Evolutionary conservation across 139 green algal genomes (phyloP).

Genomic region (Chlorella sp.): DNA sequence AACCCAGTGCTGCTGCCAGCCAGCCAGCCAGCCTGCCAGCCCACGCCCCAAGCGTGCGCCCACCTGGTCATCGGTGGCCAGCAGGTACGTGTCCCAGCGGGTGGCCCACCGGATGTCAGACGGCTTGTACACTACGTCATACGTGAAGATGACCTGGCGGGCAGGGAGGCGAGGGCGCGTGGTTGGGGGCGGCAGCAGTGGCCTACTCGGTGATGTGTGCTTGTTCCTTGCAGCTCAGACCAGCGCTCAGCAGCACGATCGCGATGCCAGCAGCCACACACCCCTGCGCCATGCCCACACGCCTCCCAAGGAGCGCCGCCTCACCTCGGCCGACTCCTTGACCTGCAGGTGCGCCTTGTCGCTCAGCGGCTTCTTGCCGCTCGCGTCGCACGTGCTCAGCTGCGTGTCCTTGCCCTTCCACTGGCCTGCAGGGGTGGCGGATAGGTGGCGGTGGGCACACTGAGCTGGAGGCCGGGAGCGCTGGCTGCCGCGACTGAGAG

Average conservation of each 20-base stretch:
- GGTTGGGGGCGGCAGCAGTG: no score
- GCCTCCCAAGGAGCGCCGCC: background rate
- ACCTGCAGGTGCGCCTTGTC: slow-evolving; percentile 84
- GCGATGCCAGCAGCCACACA: background rate
- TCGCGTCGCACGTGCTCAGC: slow-evolving; percentile 93
- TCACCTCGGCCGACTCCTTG: slow-evolving; percentile 61
- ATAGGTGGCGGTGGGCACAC: background rate
- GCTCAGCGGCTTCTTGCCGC: slow-evolving; percentile 79
- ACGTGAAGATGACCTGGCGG: slow-evolving; percentile 90
- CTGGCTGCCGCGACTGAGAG: no score
- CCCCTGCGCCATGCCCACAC: background rate
- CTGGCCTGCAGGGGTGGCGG: background rate
- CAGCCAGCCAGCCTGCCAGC: slow-evolving; percentile 65
- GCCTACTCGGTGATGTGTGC: background rate
- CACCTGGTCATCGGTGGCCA: slow-evolving; percentile 96
- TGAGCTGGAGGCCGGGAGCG: no score
- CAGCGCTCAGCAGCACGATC: background rate
- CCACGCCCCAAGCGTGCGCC: slow-evolving; percentile 19
- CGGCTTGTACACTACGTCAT: slow-evolving; percentile 91
- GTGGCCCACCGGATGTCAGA: slow-evolving; percentile 95
- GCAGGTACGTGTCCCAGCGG: slow-evolving; percentile 98
- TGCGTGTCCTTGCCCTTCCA: slow-evolving; percentile 66
- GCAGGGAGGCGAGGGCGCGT: background rate
- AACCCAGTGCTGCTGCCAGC: no score
- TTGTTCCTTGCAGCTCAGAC: background rate